A percentile compares a stretch with the other conserved stretches of the same genome.
Conservation (phyloP, 2,329 filamentous ascomycete genomes). For the Sporothrix humicola region DNA sequence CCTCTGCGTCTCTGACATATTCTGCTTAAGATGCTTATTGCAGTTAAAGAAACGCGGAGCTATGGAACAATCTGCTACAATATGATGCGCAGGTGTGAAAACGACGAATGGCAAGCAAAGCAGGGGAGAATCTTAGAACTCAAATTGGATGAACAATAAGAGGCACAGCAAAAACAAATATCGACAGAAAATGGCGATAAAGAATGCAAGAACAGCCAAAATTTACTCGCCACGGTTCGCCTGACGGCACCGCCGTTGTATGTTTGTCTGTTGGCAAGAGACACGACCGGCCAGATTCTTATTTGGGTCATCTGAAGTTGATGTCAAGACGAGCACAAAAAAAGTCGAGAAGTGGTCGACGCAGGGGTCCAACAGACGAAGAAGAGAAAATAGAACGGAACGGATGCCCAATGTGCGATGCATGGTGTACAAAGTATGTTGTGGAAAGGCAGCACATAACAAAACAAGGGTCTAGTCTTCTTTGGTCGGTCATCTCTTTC, state of each 20-base stretch:
- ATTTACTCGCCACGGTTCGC: neutral
- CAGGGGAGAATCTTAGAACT: neutral
- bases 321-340: neutral
- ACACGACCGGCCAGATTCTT: neutral
- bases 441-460: too few species aligned
- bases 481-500: neutral
- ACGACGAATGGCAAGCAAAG: neutral
- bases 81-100: neutral
- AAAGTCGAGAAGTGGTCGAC: neutral
- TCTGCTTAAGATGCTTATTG: neutral
- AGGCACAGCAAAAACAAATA: neutral
- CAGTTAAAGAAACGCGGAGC: neutral
- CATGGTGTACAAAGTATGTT: too few species aligned
- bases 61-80: neutral
- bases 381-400: neutral
- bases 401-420: neutral
- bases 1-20: neutral
- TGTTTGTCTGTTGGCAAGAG: neutral
- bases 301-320: conserved; percentile 11
- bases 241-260: neutral
- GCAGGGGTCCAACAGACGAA: neutral
- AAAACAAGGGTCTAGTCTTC: too few species aligned
- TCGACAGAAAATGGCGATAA: neutral
- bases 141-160: neutral
- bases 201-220: neutral